Evolutionary conservation across 768 basidiomycete species (phyloP), one percentile per base, ranked within the genome.

Genomic region (Lentinula raphanica): DNA sequence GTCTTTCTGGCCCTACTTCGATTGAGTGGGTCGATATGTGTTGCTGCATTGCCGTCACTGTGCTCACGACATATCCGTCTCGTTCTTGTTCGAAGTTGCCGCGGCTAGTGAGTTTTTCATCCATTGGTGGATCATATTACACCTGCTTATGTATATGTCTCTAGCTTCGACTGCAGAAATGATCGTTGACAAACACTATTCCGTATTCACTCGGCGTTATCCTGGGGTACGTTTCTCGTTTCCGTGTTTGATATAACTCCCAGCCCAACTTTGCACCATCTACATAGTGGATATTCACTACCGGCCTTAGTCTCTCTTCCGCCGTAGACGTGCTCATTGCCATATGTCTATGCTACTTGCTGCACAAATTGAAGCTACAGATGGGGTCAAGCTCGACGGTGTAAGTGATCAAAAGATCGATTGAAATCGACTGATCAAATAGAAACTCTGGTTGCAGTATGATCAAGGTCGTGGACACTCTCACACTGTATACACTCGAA

Each of bases 201-300:
- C 58, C 11, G 31, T 45, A 29, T 59, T 59, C 51, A 59, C 29
- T 23, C 58, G 32, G 13, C 25, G 25, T 23, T 59, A 39, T 46
- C 58, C 58, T 13, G 51, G 58, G 12, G 58, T 59, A 28, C 12
- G 58, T 40, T 21, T 19, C 9, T 5, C 28, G 29, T 28, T 31
- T 23, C 11, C 17, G 17, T 13, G n/a, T 56, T n/a, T 11, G 46
- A 23, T 29, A 3, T 40, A 2, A n/a, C 39, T n/a, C 15, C 19
- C 17, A 2, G 39, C 7, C 1, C 15, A 17, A 13, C 15, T 40
- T 19, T n/a, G 15, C 5, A 35, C 5, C 6, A 11, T 44, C 38
- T 44, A 29, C 31, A 27, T 35, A 79, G 77, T 79, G 77, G 76
- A 60, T 77, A 8, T 78, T 79, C 48, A 77, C 78, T 9, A 66